Evolutionary conservation across 768 basidiomycete species (phyloP), one percentile per base, ranked within the genome.

Genomic region (Cytidiella melzeri): DNA sequence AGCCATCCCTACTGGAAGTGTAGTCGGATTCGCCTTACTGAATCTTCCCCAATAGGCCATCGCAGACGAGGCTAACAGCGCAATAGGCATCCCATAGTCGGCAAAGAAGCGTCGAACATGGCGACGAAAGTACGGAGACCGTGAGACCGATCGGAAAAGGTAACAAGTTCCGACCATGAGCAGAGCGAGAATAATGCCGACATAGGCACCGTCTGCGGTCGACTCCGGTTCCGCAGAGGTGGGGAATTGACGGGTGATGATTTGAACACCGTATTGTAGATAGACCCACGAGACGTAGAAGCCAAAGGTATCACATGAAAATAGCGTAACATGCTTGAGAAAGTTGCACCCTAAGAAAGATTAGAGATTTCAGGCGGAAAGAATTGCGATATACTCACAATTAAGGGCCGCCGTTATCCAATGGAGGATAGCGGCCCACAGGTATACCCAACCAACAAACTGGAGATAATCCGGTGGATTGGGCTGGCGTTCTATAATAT

Each of bases 211-310:
- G 20, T 78, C 69, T 5, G 62, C 56, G 4, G 51, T 49, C 45
- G 65, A 55, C 13, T 45, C 45, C 12, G 48, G 12, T 3, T 47
- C 20, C 1, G 45, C 51, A n/a, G 55, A 5, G 12, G 37, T 41
- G 13, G 59, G 60, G 43, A 92, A 81, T 58, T 92, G 87, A 36
- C 87, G 76, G 1, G 84, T 87, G 51, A 87, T 70, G 19, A 92
- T 80, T 67, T 93, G 92, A 12, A 91, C 79, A 26, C 91, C 91
- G 54, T 94, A 94, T 67, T 95, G 89, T 5, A 89, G 74, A 58
- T 91, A 92, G 1, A 89, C 88, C 79, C 87, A 92, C 15, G 87
- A 85, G 1, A 94, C 90, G 63, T 92, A 94, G 66, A 92, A 94
- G 1, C 92, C 91, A 57, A 93, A 94, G 0, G 88, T 92, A 56